Conservation (phyloP, 2,329 filamentous ascomycete species). For the Penicillium sp. region DNA sequence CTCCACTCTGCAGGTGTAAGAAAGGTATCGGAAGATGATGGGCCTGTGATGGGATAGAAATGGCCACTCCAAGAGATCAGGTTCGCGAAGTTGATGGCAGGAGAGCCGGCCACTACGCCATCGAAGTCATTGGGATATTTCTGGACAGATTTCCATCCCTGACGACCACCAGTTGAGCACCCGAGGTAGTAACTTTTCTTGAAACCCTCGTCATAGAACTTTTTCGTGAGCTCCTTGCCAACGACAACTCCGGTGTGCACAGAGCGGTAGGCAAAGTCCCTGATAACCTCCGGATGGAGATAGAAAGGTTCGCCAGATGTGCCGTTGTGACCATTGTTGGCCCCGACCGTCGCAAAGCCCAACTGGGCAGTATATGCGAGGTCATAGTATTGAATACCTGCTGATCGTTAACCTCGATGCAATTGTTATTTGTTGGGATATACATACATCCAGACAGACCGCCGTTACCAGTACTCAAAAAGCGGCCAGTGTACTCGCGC, state of each 20-base stretch:
- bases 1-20: constrained; percentile 31
- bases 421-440: neutral
- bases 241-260: constrained; percentile 41
- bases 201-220: constrained; percentile 40
- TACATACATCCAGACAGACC: constrained; percentile 48
- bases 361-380: constrained; percentile 43
- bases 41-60: constrained; percentile 43
- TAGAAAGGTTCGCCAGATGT: constrained; percentile 48
- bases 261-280: constrained; percentile 50
- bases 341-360: constrained; percentile 48
- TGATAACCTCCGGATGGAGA: constrained; percentile 45
- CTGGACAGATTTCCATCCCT: constrained; percentile 48
- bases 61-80: constrained; percentile 45
- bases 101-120: constrained; percentile 47
- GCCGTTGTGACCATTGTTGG: constrained; percentile 53
- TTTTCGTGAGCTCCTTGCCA: constrained; percentile 41
- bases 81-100: constrained; percentile 45
- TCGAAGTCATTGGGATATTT: constrained; percentile 50
- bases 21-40: constrained; percentile 32
- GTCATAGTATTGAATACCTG: constrained; percentile 48
- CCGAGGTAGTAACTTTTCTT: constrained; percentile 50
- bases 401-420: neutral
- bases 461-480: constrained; percentile 50
- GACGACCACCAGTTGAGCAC: constrained; percentile 51
- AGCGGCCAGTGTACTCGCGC: constrained; percentile 46